These are phyloP conservation scores for Irpex rosettiformis DNA, from an alignment of 1,284 basidiomycete genomes.

Conservation along the genomic window DNA sequence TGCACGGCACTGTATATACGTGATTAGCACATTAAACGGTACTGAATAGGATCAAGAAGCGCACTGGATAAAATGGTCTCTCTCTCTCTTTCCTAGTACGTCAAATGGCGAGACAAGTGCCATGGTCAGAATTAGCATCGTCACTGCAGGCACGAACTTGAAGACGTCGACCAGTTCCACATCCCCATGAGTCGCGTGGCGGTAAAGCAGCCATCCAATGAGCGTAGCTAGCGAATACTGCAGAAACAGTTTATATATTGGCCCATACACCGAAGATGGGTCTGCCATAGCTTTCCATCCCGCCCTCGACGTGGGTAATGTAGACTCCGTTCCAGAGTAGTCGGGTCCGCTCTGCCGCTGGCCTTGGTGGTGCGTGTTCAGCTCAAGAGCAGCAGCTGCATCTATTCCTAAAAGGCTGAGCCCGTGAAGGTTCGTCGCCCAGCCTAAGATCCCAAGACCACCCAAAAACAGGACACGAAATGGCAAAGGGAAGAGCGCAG, in stretches of 20 bases:
- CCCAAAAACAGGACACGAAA: constrained; percentile 37
- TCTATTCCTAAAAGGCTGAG: constrained; percentile 76
- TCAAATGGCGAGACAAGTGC: constrained; percentile 66
- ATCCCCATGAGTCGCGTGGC: constrained; percentile 54
- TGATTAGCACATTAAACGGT: not conserved
- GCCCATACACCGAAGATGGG: constrained; percentile 44
- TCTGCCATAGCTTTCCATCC: constrained; percentile 33
- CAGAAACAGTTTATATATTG: constrained; percentile 67
- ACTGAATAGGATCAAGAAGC: constrained; percentile 26
- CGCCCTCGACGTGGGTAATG: constrained; percentile 30
- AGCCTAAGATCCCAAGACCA: constrained; percentile 36
- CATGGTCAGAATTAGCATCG: constrained; percentile 55
- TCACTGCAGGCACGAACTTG: constrained; percentile 72
- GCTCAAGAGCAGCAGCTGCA: constrained; percentile 62
- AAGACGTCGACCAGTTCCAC: constrained; percentile 63
- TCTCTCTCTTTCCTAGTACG: constrained; percentile 61
- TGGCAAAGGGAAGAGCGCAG: constrained; percentile 34
- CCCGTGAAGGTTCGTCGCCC: constrained; percentile 82
- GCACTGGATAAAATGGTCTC: constrained; percentile 74
- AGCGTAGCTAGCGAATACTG: constrained; percentile 59
- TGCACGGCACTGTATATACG: constrained; percentile 49
- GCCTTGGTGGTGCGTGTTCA: constrained; percentile 35
- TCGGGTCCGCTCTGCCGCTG: constrained; percentile 17
- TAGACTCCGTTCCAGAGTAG: constrained; percentile 16
- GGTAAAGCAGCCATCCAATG: constrained; percentile 65